These are phyloP conservation scores for Spiraea crenata DNA, from an alignment of 331 rosid genomes.

Conservation along the genomic window DNA sequence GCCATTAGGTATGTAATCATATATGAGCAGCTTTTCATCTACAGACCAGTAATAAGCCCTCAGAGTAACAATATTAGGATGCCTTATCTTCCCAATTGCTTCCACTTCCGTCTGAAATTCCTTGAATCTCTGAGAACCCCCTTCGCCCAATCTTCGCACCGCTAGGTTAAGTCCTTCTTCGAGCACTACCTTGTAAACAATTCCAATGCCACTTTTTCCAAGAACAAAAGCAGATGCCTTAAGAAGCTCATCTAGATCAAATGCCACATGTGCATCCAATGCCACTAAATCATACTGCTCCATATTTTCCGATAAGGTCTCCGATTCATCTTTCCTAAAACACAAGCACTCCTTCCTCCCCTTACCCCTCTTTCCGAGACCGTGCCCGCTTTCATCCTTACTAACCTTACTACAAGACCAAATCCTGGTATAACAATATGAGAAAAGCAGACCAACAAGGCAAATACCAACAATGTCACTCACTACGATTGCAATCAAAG, in stretches of 20 bases:
- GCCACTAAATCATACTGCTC: constrained; percentile 91
- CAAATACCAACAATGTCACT: constrained; percentile 84
- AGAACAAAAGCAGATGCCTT: constrained; percentile 98
- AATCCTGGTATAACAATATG: constrained; percentile 82
- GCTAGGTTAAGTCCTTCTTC: constrained; percentile 89
- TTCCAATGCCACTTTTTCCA: constrained; percentile 94
- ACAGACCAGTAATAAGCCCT: constrained; percentile 98
- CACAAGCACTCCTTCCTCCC: constrained; percentile 68
- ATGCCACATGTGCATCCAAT: constrained; percentile 71
- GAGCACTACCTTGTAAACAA: constrained; percentile 95
- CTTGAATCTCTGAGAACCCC: constrained; percentile 95
- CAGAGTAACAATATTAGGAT: constrained; percentile 79
- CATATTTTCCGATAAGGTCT: constrained; percentile 62
- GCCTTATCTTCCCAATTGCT: constrained; percentile 92
- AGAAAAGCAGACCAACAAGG: constrained; percentile 79
- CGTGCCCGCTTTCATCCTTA: constrained; percentile 40
- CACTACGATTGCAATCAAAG: constrained; percentile 72
- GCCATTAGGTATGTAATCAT: constrained; percentile 84
- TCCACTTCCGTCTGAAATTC: constrained; percentile 98
- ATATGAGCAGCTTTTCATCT: constrained; percentile 95
- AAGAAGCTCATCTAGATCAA: constrained; percentile 97
- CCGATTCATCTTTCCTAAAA: constrained; percentile 75
- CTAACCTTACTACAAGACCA: constrained; percentile 45
- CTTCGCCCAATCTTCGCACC: constrained; percentile 95
- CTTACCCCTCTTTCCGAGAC: constrained; percentile 50